Percentiles rank a stretch among this genome's conserved stretches.
These are phyloP conservation scores for Russula dissimulans DNA, from an alignment of 768 basidiomycete genomes.

Conservation along the genomic window DNA sequence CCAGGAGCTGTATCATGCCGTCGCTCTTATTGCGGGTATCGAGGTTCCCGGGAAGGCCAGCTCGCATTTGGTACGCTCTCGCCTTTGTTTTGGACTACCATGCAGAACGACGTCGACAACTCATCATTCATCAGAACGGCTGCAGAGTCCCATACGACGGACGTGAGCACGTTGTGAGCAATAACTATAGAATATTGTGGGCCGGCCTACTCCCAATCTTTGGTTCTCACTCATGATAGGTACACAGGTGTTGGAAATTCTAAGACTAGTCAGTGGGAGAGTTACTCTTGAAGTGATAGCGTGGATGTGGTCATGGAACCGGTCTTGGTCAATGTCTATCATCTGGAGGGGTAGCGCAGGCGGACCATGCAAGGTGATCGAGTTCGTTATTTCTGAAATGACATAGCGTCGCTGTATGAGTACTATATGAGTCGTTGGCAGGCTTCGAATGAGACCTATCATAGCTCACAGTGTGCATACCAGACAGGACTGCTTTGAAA, in stretches of 20 bases:
- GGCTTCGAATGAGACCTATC: neutral
- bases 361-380: constrained; percentile 50
- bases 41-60: constrained; percentile 69
- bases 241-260: constrained; percentile 31
- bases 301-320: neutral
- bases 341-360: constrained; percentile 47
- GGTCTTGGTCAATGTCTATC: constrained; percentile 20
- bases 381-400: constrained; percentile 41
- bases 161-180: constrained; percentile 29
- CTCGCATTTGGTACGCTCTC: constrained; percentile 47
- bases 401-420: neutral
- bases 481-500: constrained; percentile 16
- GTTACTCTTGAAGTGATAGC: neutral
- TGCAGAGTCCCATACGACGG: constrained; percentile 1
- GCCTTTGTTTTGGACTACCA: neutral
- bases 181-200: constrained; percentile 38
- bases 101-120: neutral
- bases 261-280: neutral
- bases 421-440: neutral
- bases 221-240: neutral
- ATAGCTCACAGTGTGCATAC: constrained; percentile 1
- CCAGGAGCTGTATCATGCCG: constrained; percentile 56
- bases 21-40: constrained; percentile 41
- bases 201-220: neutral
- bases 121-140: neutral